Percentiles rank a stretch among this genome's conserved stretches.
Conservation (phyloP, 495 filamentous ascomycete species). For the Aspergillus panamensis region DNA sequence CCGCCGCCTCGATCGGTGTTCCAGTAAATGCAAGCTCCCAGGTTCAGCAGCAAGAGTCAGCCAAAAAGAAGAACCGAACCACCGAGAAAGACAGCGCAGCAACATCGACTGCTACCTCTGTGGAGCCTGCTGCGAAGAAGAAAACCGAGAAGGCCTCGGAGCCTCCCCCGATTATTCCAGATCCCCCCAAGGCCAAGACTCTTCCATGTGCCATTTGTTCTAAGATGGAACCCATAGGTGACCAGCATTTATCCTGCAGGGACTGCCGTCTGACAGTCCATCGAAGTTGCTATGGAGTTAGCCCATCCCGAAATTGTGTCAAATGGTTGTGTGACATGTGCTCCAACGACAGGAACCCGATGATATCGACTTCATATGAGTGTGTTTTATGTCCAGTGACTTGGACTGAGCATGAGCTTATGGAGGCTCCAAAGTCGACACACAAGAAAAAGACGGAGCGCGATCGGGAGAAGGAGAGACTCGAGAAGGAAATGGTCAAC, state of each 20-base stretch:
- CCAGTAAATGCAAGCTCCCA: conserved; percentile 39
- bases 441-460: conserved; percentile 94
- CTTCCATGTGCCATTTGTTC: conserved; percentile 85
- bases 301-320: conserved; percentile 59
- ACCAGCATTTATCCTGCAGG: conserved; percentile 71
- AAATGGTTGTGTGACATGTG: conserved; percentile 98
- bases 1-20: conserved; percentile 44
- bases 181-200: conserved; percentile 69
- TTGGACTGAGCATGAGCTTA: conserved; percentile 70
- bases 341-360: conserved; percentile 82
- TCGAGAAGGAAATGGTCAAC: conserved; percentile 74
- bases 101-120: conserved; percentile 44
- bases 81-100: conserved; percentile 49
- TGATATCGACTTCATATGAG: conserved; percentile 83
- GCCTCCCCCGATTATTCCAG: conserved; percentile 58
- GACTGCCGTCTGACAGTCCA: conserved; percentile 94
- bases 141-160: conserved; percentile 59
- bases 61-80: conserved; percentile 60
- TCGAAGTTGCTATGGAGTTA: conserved; percentile 83
- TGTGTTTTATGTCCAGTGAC: conserved; percentile 84
- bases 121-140: conserved; percentile 57
- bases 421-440: conserved; percentile 76
- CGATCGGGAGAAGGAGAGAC: conserved; percentile 80
- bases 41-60: conserved; percentile 42
- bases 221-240: conserved; percentile 64